Base-by-base conservation (phyloP, 2,329 filamentous ascomycete genomes). In the Mariannaea elegans region DNA sequence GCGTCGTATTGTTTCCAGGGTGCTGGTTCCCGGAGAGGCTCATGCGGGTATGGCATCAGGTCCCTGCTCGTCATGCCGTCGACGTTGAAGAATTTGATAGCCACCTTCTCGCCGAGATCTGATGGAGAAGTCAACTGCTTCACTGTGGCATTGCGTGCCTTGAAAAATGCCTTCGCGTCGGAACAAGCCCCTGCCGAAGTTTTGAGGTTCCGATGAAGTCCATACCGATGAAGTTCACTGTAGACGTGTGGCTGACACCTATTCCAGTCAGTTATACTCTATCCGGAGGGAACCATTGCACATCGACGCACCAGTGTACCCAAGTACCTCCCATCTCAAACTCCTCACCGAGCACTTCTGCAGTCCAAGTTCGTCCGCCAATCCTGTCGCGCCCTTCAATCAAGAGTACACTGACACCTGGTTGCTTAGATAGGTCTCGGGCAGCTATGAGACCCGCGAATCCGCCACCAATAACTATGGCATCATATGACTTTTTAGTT, bases 301-400 rank as follows among this genome's bases (percentile, higher is more conserved):
- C n/a, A n/a, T n/a, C n/a, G 9, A 57, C 59, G 65, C 65, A 45
- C 73, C 72, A 75, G 48, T 78, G 75, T 1, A 80, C 70, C 76
- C 77, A 80, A 0, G 77, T 79, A 0, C 78, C 77, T 9, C 78
- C 77, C 74, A 80, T 78, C 49, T 80, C 78, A 36, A 76, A 71
- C 0, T 74, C 71, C 13, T 71, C 71, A 0, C 75, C 75, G 1
- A 75, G 18, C n/a, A 66, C 65, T 7, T 70, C 64, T 0, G 76
- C 73, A 0, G 74, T 77, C 77, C 76, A 80, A 39, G 76, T 78
- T 5, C 77, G 72, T 2, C 77, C 77, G 4, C 77, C 77, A n/a
- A 80, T 76, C 3, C 77, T 75, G 54, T 80, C 77, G 0, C 77
- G 73, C 3, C 72, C 78, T 57, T 80, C 77, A 0, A 79, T 42